phyloP scores from a whole-genome alignment of 306 rosid genomes.

The Echinosophora koreensis region DNA sequence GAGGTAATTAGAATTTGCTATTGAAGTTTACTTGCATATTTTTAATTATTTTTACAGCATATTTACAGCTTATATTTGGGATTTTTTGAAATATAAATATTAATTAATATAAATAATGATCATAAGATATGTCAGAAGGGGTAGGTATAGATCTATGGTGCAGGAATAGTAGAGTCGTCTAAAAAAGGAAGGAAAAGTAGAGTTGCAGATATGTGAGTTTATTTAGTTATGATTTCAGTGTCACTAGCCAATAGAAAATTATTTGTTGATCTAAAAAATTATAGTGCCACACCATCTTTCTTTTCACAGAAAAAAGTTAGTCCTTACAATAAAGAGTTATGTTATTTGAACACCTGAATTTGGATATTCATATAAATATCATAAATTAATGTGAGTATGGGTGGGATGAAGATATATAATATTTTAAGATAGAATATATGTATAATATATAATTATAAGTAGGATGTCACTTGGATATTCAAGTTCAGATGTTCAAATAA shows the following conservation, averaged over 20 bases:
- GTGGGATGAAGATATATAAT: too few species aligned
- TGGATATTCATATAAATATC: too few species aligned
- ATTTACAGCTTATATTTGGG: neutral
- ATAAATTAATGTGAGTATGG: too few species aligned
- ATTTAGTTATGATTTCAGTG: neutral
- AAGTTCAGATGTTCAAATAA: too few species aligned
- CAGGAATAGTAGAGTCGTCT: neutral
- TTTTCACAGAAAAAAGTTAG: neutral
- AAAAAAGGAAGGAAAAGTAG: neutral
- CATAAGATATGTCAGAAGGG: neutral
- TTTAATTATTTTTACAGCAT: neutral
- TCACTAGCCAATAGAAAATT: neutral
- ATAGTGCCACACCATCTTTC: neutral
- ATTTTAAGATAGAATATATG: too few species aligned
- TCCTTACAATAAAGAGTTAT: neutral
- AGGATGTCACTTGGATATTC: too few species aligned
- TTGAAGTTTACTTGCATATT: neutral
- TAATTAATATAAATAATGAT: neutral
- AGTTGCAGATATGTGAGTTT: neutral
- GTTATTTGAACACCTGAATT: too few species aligned
- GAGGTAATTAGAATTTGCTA: neutral
- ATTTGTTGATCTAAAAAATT: neutral
- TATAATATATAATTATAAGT: too few species aligned
- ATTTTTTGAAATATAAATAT: neutral
- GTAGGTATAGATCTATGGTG: neutral